Base-by-base conservation (phyloP, 805 yeast genomes). In the Ogataea chonburiensis region DNA sequence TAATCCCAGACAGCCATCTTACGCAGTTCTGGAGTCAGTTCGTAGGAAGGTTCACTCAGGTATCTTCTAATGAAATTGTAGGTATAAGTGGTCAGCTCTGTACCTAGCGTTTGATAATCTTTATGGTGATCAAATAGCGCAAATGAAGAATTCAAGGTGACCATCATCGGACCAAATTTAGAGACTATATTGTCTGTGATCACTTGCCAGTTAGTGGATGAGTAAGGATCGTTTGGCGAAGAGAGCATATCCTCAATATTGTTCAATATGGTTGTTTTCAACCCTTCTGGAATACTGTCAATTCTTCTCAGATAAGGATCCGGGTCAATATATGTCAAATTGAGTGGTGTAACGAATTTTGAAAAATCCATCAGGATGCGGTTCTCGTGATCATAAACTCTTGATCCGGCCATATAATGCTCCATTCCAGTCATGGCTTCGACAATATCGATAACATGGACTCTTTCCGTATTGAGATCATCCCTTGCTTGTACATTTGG, bases 131-230 rank as follows among this genome's bases (percentile, higher is more conserved):
- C 31, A 24, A 40, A 58, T 2, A 41, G 18, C 5, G 37, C 26
- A 16, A 70, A 56, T 1, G 74, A 62, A 10, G 57, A 50, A 37
- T 75, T 71, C 35, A 78, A 41, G 5, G 55, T 49, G 25, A 59
- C 45, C 16, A 79, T 47, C 24, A 69, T 55, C 8, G 83, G 81
- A 1, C 75, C 61, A 52, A 79, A 79, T 49, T 77, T 77, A 18
- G 57, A 57, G 5, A 64, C 68, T n/a, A 78, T 68, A 21, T 59
- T 65, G 31, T 65, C 67, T 0, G 79, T 69, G 3, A 70, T 58
- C n/a, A 56, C 41, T 47, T 71, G 78, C 86, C 86, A 79, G 49
- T 79, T 56, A 0, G 73, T 76, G 9, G 73, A 66, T 5, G 49
- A 24, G 24, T 53, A 56, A 5, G 77, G 73, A 37, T 67, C 58